Percentiles rank a stretch among this genome's conserved stretches.
Evolutionary conservation across 306 rosid genomes (phyloP).

Genomic region (Aeschynomene evenia): DNA sequence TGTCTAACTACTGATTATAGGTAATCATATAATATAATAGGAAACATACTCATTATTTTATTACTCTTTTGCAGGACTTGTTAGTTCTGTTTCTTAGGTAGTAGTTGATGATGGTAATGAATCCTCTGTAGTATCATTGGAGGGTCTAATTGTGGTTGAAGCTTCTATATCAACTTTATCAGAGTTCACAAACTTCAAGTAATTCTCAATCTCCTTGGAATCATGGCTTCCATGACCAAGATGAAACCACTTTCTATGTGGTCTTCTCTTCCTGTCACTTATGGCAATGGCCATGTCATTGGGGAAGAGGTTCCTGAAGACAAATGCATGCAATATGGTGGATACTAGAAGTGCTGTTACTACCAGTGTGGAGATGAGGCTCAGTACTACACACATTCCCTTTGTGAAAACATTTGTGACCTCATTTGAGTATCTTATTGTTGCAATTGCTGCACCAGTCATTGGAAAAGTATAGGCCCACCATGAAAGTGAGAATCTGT

Average conservation of each 20-base stretch:
- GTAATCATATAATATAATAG: too few species aligned
- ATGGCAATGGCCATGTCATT: slow-evolving; percentile 95
- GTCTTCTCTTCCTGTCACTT: slow-evolving; percentile 59
- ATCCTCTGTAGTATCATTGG: neutral
- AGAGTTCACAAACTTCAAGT: slow-evolving; percentile 51
- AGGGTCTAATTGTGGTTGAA: slow-evolving; percentile 22
- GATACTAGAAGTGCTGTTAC: slow-evolving; percentile 54
- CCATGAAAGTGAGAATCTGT: slow-evolving; percentile 90
- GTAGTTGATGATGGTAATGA: neutral
- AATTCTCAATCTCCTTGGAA: slow-evolving; percentile 61
- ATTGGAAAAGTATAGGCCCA: slow-evolving; percentile 99
- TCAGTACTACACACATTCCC: slow-evolving; percentile 50
- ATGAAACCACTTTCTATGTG: slow-evolving; percentile 58
- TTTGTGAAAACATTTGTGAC: slow-evolving; percentile 56
- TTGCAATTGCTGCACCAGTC: slow-evolving; percentile 97
- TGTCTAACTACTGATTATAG: slow-evolving; percentile 30
- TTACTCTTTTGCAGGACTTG: neutral
- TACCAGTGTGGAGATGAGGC: slow-evolving; percentile 49
- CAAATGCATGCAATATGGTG: slow-evolving; percentile 74
- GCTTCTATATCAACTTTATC: slow-evolving; percentile 48
- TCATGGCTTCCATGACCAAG: slow-evolving; percentile 50
- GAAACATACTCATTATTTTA: neutral
- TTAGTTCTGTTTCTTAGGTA: neutral
- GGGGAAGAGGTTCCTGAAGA: slow-evolving; percentile 74
- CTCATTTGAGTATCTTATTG: slow-evolving; percentile 71